Evolutionary conservation across 768 basidiomycete species (phyloP).

Genomic region (Lactifluus rugatus): DNA sequence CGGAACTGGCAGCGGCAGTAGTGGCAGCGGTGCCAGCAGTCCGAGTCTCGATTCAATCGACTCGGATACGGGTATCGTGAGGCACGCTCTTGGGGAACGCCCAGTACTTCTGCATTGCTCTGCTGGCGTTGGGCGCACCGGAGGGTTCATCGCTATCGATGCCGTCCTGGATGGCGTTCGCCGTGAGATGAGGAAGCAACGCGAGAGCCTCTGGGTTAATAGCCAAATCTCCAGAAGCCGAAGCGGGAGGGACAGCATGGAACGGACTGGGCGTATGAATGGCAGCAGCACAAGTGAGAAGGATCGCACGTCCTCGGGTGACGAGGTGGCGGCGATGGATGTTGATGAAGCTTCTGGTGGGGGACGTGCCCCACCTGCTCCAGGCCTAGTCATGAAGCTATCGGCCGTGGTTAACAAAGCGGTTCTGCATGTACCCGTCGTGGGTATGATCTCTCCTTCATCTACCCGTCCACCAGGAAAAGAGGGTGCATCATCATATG

Average conservation of each 20-base stretch:
- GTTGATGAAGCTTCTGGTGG: slow-evolving; percentile 22
- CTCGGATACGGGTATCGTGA: slow-evolving; percentile 43
- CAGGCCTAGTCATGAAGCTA: slow-evolving; percentile 13
- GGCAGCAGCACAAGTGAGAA: slow-evolving; percentile 18
- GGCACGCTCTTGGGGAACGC: slow-evolving; percentile 40
- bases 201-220: slow-evolving; percentile 25
- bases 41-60: slow-evolving; percentile 34
- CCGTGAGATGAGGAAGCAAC: slow-evolving; percentile 40
- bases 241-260: slow-evolving; percentile 14
- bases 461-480: background rate
- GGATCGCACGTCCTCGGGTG: slow-evolving; percentile 19
- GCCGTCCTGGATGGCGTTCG: slow-evolving; percentile 70
- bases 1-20: slow-evolving; percentile 11
- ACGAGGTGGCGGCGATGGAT: slow-evolving; percentile 24
- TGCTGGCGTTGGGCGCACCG: slow-evolving; percentile 91
- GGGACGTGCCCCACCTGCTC: background rate
- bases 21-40: slow-evolving; percentile 14
- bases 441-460: slow-evolving; percentile 10
- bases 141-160: slow-evolving; percentile 86
- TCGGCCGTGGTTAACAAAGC: slow-evolving; percentile 9
- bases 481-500: background rate
- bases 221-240: slow-evolving; percentile 10
- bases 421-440: slow-evolving; percentile 12
- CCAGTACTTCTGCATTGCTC: slow-evolving; percentile 84
- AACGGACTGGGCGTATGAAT: slow-evolving; percentile 16